Conservation (phyloP, 2,329 filamentous ascomycete species). For the Colletotrichum musae region DNA sequence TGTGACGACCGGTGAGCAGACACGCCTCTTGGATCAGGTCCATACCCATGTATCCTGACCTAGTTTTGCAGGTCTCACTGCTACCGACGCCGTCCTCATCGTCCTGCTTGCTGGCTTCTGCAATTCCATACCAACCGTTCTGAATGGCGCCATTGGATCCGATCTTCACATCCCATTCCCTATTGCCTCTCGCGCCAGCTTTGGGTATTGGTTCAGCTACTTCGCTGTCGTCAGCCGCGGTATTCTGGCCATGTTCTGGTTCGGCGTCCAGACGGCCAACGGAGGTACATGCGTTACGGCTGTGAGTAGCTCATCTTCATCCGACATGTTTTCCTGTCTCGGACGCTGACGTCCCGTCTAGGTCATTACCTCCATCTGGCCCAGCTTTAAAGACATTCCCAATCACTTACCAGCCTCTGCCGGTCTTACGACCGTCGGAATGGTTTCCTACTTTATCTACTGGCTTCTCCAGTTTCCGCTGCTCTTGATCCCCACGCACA, state of each 20-base stretch:
- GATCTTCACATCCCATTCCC: slow-evolving; percentile 55
- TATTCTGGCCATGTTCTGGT: slow-evolving; percentile 59
- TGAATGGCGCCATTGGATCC: slow-evolving; percentile 57
- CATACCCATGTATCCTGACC: neutral
- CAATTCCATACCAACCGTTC: slow-evolving; percentile 60
- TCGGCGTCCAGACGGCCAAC: slow-evolving; percentile 53
- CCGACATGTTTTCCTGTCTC: neutral
- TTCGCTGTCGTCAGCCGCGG: slow-evolving; percentile 58
- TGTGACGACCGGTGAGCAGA: slow-evolving; percentile 45
- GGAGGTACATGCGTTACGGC: slow-evolving; percentile 45
- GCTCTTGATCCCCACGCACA: slow-evolving; percentile 58
- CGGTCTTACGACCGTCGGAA: slow-evolving; percentile 52
- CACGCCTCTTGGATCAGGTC: too few relatives aligned
- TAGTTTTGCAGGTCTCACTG: slow-evolving; percentile 50
- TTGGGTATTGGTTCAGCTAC: slow-evolving; percentile 53
- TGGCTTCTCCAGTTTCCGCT: slow-evolving; percentile 62
- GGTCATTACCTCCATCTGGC: slow-evolving; percentile 58
- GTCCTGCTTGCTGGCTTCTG: slow-evolving; percentile 63
- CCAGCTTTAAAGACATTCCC: slow-evolving; percentile 53
- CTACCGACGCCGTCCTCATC: slow-evolving; percentile 63
- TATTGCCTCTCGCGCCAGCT: slow-evolving; percentile 59
- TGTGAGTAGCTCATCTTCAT: neutral
- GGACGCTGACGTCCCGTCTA: slow-evolving; percentile 16
- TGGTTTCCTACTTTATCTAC: slow-evolving; percentile 62
- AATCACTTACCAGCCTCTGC: slow-evolving; percentile 55